Evolutionary conservation across 192 early-diverging fungal species (phyloP), one percentile per base, ranked within the genome.

Genomic region (Umbelopsis isabellina): DNA sequence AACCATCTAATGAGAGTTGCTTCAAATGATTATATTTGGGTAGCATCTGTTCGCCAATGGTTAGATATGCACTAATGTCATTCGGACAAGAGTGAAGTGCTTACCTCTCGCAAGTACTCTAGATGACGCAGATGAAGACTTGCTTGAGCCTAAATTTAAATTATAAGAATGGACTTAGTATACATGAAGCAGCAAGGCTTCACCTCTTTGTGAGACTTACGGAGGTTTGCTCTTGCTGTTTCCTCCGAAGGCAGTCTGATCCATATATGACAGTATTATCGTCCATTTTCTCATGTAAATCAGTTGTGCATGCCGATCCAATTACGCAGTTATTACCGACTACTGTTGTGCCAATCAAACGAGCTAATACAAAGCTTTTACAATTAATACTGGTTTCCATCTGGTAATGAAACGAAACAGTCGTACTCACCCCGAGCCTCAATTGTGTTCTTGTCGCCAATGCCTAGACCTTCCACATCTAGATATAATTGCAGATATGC

Each of bases 251-350:
- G 41, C 85, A 80, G 16, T 83, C 69, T 23, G 45, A 23, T 10
- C 91, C 90, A 72, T 83, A 91, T 33, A 93, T 87, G 11, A 92
- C 90, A 1, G 91, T 91, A 65, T 87, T 70, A 69, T 89, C 83
- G 0, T 81, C 73, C 16, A 93, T 72, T 9, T 64, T 58, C 55
- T 93, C 90, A 70, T 90, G 82, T 2, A 58, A 69, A 21, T 82
- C 81, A 9, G 89, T 91, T 12, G 82, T 79, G 68, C 90, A 92
- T 10, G 80, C 87, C 22, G 90, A 78, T 10, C 90, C 90, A 25
- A 93, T 82, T 20, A 93, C 90, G 74, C 90, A 91, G 61, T 91
- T 82, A 66, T 91, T 80, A 1, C 89, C 90, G 1, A 93, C 35
- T 25, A 75, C 72, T 10, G 90, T 87, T 16, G 79, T 88, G n/a